A percentile compares a stretch with the other conserved stretches of the same genome.
phyloP scores from a whole-genome alignment of 768 basidiomycete species.

The Boletus huronensis region DNA sequence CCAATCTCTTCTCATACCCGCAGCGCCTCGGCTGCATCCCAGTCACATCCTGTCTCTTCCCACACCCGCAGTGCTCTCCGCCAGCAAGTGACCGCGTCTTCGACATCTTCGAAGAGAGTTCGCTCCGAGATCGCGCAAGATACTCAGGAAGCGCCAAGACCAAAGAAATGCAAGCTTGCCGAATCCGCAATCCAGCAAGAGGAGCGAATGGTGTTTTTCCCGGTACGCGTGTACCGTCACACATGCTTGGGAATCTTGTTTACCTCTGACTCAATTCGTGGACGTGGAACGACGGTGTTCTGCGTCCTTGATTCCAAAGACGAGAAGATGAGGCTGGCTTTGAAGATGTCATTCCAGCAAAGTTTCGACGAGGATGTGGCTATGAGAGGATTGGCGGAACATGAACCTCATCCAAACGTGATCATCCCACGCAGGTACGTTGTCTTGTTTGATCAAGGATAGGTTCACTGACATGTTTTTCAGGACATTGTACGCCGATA shows the following conservation, averaged over 20 bases:
- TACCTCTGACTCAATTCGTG: constrained; percentile 11
- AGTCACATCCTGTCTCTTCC: background rate
- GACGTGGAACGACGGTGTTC: constrained; percentile 9
- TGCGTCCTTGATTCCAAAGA: background rate
- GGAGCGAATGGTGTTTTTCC: background rate
- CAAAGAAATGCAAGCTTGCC: background rate
- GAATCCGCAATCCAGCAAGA: background rate
- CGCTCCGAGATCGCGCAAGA: background rate
- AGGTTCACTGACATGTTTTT: background rate
- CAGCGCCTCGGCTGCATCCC: background rate
- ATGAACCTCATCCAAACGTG: background rate
- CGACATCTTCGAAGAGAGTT: background rate
- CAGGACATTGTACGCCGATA: background rate
- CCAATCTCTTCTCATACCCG: background rate
- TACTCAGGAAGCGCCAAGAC: background rate
- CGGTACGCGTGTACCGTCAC: constrained; percentile 1
- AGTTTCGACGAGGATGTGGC: background rate
- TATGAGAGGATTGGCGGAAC: background rate
- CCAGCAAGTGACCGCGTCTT: background rate
- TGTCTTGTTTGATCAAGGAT: background rate
- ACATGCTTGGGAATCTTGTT: constrained; percentile 5
- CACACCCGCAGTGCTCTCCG: background rate
- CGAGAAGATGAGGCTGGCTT: background rate
- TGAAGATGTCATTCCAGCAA: constrained; percentile 10
- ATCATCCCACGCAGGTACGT: background rate